Conservation (phyloP, 179 eudicot species). For the Beta lomatogona region DNA sequence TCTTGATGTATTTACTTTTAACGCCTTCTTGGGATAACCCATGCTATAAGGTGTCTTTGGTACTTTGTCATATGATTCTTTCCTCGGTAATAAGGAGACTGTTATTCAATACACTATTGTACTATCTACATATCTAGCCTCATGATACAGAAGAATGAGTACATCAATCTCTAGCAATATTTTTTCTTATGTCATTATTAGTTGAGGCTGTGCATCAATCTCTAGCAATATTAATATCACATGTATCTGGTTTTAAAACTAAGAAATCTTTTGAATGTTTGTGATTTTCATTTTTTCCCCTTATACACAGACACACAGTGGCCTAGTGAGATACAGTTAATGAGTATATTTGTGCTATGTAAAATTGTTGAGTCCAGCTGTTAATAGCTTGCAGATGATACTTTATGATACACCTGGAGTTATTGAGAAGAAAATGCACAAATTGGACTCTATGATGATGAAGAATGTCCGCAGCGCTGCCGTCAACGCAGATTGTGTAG, state of each 20-base stretch:
- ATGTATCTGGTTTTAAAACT: not conserved
- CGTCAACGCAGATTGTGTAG: conserved; percentile 81
- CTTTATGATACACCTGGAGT: conserved; percentile 99
- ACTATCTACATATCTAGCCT: not conserved
- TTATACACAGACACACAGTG: not conserved
- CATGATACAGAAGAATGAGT: not conserved
- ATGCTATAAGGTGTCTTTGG: not conserved
- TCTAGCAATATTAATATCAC: too few species aligned
- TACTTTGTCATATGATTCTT: not conserved
- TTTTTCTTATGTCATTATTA: too few species aligned
- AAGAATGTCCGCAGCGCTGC: conserved; percentile 92
- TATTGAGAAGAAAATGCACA: conserved; percentile 93
- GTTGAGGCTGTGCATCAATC: too few species aligned
- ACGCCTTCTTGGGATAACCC: not conserved
- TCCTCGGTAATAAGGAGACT: not conserved
- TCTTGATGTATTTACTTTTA: not conserved
- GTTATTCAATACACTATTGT: not conserved
- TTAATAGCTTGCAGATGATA: conserved; percentile 69
- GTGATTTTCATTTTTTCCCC: not conserved
- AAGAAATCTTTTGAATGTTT: not conserved
- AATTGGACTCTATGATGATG: conserved; percentile 97
- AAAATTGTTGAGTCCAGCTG: conserved; percentile 30
- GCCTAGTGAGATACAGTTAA: not conserved
- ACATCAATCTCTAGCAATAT: not conserved
- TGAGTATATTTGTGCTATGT: conserved; percentile 6